phyloP scores from a whole-genome alignment of 2,329 filamentous ascomycete genomes.

The Mollisia scopiformis region DNA sequence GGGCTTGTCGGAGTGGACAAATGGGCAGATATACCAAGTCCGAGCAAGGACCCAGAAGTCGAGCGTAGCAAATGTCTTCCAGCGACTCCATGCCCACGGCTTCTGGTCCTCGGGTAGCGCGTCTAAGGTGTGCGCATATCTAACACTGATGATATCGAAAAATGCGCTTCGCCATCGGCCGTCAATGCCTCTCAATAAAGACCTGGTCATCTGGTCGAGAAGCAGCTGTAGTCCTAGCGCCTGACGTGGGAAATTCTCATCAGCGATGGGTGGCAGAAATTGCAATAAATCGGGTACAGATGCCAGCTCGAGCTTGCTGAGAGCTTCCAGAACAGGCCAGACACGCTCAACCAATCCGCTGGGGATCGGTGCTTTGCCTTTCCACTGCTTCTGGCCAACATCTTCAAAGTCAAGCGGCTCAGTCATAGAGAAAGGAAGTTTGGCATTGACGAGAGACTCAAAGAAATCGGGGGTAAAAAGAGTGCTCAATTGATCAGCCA shows the following conservation, averaged over 20 bases:
- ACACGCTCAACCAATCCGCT: neutral
- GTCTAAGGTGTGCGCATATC: conserved; percentile 16
- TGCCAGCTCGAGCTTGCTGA: conserved; percentile 30
- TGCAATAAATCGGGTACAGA: conserved; percentile 29
- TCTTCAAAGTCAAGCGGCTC: neutral
- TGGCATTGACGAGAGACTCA: neutral
- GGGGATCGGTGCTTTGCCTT: neutral
- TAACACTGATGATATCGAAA: conserved; percentile 29
- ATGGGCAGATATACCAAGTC: conserved; percentile 29
- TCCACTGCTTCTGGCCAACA: neutral
- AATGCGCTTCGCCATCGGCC: conserved; percentile 32
- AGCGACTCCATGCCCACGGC: neutral
- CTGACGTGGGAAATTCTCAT: conserved; percentile 29
- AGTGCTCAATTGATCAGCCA: neutral
- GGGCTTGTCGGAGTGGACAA: conserved; percentile 32
- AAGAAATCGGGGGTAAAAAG: neutral
- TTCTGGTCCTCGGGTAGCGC: conserved; percentile 18
- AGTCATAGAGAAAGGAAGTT: neutral
- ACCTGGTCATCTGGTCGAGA: conserved; percentile 33
- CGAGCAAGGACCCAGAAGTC: conserved; percentile 34
- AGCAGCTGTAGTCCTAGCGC: conserved; percentile 34
- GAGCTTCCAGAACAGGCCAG: conserved; percentile 3
- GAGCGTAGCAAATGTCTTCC: conserved; percentile 15
- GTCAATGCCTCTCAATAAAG: conserved; percentile 31
- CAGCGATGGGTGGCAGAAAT: conserved; percentile 29